Conservation (phyloP, 2,329 filamentous ascomycete genomes). For the Chaetomiaceae sp. region DNA sequence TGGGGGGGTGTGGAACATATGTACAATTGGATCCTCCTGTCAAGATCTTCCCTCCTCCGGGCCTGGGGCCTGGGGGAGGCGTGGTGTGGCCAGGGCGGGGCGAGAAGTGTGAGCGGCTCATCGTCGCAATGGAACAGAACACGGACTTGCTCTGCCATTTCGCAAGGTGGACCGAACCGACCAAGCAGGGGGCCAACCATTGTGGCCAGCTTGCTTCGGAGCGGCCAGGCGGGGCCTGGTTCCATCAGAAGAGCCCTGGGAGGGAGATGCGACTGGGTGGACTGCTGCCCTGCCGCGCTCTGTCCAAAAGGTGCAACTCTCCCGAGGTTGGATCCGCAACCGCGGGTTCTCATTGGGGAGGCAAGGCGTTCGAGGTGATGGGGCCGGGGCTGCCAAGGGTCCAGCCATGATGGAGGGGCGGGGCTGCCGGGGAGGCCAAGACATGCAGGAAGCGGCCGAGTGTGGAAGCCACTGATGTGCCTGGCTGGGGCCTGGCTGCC, state of each 20-base stretch:
- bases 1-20: conserved; percentile 22
- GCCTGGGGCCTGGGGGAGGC: neutral
- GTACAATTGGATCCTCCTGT: conserved; percentile 19
- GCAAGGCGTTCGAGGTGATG: conserved; percentile 8
- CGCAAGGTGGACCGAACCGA: conserved; percentile 13
- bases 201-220: conserved; percentile 11
- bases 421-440: conserved; percentile 17
- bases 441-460: conserved; percentile 14
- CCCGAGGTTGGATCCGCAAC: conserved; percentile 21
- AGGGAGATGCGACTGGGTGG: conserved; percentile 12
- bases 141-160: conserved; percentile 11
- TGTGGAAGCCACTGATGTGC: conserved; percentile 14
- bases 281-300: conserved; percentile 10
- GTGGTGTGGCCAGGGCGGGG: conserved; percentile 10
- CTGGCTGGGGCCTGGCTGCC: neutral
- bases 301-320: conserved; percentile 19
- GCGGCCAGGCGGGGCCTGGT: conserved; percentile 17
- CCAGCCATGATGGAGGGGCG: conserved; percentile 14
- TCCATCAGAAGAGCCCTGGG: conserved; percentile 10
- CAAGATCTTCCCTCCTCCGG: conserved; percentile 17
- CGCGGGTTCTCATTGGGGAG: conserved; percentile 20
- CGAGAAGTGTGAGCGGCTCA: neutral
- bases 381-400: conserved; percentile 16
- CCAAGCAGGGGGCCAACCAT: conserved; percentile 2
- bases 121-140: conserved; percentile 11